phyloP scores from a whole-genome alignment of 371 early-diverging fungal species.

The Dichotomocladium elegans region DNA sequence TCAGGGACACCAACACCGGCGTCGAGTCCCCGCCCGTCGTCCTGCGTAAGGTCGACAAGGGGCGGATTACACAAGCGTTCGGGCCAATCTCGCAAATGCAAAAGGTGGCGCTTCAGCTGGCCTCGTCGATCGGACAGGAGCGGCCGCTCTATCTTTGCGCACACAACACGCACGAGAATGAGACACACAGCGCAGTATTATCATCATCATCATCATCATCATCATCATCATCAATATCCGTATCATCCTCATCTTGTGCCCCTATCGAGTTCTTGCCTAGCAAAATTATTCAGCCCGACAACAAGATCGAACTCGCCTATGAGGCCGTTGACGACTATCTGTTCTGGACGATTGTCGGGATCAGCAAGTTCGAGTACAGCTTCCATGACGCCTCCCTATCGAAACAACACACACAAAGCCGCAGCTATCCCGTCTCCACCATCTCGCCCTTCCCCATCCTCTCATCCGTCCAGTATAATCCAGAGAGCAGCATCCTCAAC shows the following conservation, averaged over 20 bases:
- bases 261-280: constrained; percentile 34
- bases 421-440: constrained; percentile 3
- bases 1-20: constrained; percentile 63
- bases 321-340: constrained; percentile 68
- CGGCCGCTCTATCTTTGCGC: constrained; percentile 38
- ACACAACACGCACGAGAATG: constrained; percentile 14
- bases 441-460: constrained; percentile 35
- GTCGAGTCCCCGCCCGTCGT: constrained; percentile 66
- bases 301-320: constrained; percentile 16
- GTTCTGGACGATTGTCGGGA: constrained; percentile 87
- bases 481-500: constrained; percentile 22
- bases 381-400: constrained; percentile 35
- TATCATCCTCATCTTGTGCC: constrained; percentile 6
- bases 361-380: constrained; percentile 55
- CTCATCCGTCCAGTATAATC: constrained; percentile 21
- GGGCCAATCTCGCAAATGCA: constrained; percentile 86
- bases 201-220: constrained; percentile 15
- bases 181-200: constrained; percentile 15
- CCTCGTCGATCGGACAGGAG: constrained; percentile 15
- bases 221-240: constrained; percentile 26
- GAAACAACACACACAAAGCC: neutral
- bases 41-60: constrained; percentile 78
- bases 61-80: constrained; percentile 60
- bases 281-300: constrained; percentile 28
- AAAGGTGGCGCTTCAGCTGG: constrained; percentile 73